These are phyloP conservation scores for Zygosaccharomyces rouxii DNA, from an alignment of 805 yeast genomes.

Conservation along the genomic window DNA sequence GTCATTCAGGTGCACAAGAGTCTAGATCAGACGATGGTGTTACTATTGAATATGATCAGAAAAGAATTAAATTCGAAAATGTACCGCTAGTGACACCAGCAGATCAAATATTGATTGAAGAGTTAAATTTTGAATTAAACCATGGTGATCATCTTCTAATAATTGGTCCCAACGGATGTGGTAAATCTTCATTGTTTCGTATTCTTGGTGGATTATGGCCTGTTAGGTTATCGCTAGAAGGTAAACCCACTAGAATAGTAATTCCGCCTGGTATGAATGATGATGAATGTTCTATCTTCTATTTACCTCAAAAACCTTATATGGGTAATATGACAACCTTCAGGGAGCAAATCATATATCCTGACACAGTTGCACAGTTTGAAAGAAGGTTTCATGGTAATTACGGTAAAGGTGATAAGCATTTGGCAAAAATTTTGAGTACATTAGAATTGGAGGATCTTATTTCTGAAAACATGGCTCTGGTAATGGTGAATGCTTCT, in stretches of 20 bases:
- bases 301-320: constrained; percentile 90
- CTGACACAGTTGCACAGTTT: constrained; percentile 63
- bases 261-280: constrained; percentile 29
- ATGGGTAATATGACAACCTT: constrained; percentile 61
- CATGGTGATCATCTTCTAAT: constrained; percentile 82
- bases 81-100: constrained; percentile 86
- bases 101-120: constrained; percentile 63
- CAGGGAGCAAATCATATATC: constrained; percentile 86
- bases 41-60: constrained; percentile 46
- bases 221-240: constrained; percentile 51
- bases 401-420: constrained; percentile 39
- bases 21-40: constrained; percentile 34
- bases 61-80: constrained; percentile 59
- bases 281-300: constrained; percentile 54
- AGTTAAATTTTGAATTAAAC: constrained; percentile 64
- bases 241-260: constrained; percentile 45
- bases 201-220: constrained; percentile 95
- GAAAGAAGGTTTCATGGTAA: constrained; percentile 33
- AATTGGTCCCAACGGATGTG: constrained; percentile 96
- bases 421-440: constrained; percentile 49
- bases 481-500: constrained; percentile 32
- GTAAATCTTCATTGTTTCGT: constrained; percentile 88
- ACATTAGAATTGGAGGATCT: constrained; percentile 59
- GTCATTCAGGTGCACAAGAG: constrained; percentile 20
- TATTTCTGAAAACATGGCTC: constrained; percentile 41